Base-by-base conservation (phyloP, 169 alveolate species). In the Cryptosporidium xiaoi region DNA sequence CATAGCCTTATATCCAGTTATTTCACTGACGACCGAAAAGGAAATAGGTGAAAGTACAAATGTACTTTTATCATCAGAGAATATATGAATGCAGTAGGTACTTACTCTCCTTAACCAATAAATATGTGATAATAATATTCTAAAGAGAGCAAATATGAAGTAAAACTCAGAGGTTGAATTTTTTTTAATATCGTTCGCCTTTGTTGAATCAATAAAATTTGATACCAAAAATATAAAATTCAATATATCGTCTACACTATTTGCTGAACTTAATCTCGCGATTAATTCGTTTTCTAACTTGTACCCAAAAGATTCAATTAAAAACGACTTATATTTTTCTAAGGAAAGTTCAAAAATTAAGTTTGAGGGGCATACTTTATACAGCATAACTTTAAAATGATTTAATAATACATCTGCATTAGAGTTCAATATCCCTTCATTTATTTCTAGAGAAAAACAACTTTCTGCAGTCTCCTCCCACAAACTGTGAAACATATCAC, bases 21-120 rank as follows among this genome's bases (percentile, higher is more conserved):
- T 15, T 31, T 18, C 31, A n/a, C 66, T 50, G 16, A 69, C 56
- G 29, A 36, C 46, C 10, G 83, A 69, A 69, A 69, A 29, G 15
- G 83, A 69, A 34, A 53, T 69, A 55, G 83, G 83, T 18, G 83
- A 69, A 27, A 69, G 51, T 53, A 69, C 2, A n/a, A 69, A 51
- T 24, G 44, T 36, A 4, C 31, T 55, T 33, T 56, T 31, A 34
- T 33, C 40, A 34, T 69, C 27, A 29, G 66, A 51, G 29, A 69
- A 53, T 24, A 69, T 51, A 51, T 64, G 83, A 29, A 69, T 69
- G 15, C 68, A 69, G 34, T 33, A 69, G 7, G 18, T 69, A 3
- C 67, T 44, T 10, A 33, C 34, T 15, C 29, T 8, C 10, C 18
- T 69, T 15, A 69, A 51, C n/a, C 56, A 69, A 69, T 51, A 51